Evolutionary conservation across 805 yeast species (phyloP), one percentile per base, ranked within the genome.

Genomic region (Candida coquimbonensis): DNA sequence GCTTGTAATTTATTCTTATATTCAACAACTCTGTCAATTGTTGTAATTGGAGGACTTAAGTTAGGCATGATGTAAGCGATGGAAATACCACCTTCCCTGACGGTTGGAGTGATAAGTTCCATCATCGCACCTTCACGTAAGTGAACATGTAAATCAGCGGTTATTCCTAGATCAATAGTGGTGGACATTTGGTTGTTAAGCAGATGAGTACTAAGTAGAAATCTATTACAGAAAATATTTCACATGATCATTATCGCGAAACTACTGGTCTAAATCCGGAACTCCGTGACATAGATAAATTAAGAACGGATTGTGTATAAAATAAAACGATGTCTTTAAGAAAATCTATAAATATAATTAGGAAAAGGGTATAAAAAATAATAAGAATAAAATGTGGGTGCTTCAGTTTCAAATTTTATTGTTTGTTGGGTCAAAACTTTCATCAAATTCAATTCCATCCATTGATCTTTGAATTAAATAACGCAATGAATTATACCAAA

Each of bases 21-120:
- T 42, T 76, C 77, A 13, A 77, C 64, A 16, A 83, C 98, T 52
- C 77, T 72, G 12, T 80, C 83, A 38, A 88, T 70, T 7, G 88
- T 81, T 1, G 91, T 85, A 46, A 93, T 64, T 29, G 99, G 99
- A 7, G 99, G 99, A 25, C 80, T 87, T 52, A 93, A 69, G 65
- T 93, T 93, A 33, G 99, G 99, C 99, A 93, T 93, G 49, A 93
- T 78, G 60, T 88, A 93, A 2, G 95, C 96, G 40, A 89, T 81
- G 5, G 96, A 83, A 13, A 86, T 73, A 51, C 99, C 99, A 40
- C 99, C 99, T 49, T 81, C 78, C 56, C 81, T 77, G 16, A 93
- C 86, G 0, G 96, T 84, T 8, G 99, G 99, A 0, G 96, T 77
- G 36, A 90, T 87, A 34, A 87, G 75, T 55, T 86, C 83, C 84